Evolutionary conservation across 2,329 filamentous ascomycete species (phyloP), one percentile per base, ranked within the genome.

Genomic region (Gyromitra esculenta): DNA sequence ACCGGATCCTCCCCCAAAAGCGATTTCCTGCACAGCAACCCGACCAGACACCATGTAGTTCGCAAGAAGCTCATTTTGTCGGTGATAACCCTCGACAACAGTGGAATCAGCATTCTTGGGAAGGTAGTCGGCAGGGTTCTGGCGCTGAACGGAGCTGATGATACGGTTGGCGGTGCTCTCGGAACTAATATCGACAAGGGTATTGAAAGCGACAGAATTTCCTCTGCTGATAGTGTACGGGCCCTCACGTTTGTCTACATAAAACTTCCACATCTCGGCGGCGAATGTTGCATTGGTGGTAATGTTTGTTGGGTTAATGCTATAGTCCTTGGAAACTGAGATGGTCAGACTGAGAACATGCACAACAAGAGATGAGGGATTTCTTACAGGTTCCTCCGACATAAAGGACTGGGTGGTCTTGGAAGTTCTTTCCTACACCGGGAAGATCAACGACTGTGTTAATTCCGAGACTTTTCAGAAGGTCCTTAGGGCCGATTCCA

Each of bases 361-460:
- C 25, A 35, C n/a, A 39, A 7, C 7, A 43, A 8, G 43, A 15
- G 7, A 11, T 4, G 41, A 11, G 1, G 31, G 35, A 18, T 15
- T 60, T 52, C 57, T 64, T 72, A 70, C 64, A 68, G 15, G 63
- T 56, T 45, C 45, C 67, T n/a, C 31, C 37, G 3, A 73, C 54
- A 57, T 66, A 72, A 21, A 72, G 59, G 2, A 54, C 54, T 5
- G 70, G 11, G 73, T 89, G 87, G 75, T 89, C 88, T 35, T 77
- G 85, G 78, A 88, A 88, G 62, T 87, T 84, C 25, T 85, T 81
- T 1, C 88, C 87, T 0, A 89, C 87, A 5, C 86, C 87, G 0
- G 86, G 85, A 0, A 88, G 80, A 57, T 87, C 83, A 1, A 85
- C 82, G 8, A 91, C 85, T 25, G 89, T 89, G 84, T 92, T 87